Percentiles rank a stretch among this genome's conserved stretches.
phyloP scores from a whole-genome alignment of 1,139 yeast species.

The Debaryomyces sp. region DNA sequence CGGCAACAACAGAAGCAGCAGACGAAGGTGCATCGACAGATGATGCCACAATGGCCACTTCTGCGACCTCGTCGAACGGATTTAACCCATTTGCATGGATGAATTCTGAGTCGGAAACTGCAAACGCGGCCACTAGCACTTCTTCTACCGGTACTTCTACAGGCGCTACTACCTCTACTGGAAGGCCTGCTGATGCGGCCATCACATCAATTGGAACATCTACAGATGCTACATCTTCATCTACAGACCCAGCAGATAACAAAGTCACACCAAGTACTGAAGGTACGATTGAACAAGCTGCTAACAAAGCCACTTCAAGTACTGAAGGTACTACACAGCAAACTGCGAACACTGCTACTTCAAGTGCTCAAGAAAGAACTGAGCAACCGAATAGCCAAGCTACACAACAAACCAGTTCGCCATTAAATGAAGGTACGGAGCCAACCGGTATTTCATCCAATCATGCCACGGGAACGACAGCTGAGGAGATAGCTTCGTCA shows the following conservation, averaged over 20 bases:
- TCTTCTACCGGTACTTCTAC: neutral
- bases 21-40: neutral
- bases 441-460: neutral
- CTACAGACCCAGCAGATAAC: neutral
- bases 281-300: neutral
- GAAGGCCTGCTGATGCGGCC: neutral
- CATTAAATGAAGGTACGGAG: neutral
- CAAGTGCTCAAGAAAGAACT: neutral
- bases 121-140: neutral
- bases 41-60: neutral
- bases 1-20: neutral
- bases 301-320: neutral
- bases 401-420: neutral
- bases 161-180: neutral
- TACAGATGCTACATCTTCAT: neutral
- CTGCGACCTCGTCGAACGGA: neutral
- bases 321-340: constrained; percentile 2
- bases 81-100: neutral
- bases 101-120: neutral
- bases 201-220: neutral
- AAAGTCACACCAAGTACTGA: neutral
- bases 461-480: neutral
- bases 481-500: neutral
- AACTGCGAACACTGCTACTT: constrained; percentile 5
- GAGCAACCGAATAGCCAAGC: neutral